A percentile compares a stretch with the other conserved stretches of the same genome.
Evolutionary conservation across 306 rosid species (phyloP).

Genomic region (Castanea mollissima): DNA sequence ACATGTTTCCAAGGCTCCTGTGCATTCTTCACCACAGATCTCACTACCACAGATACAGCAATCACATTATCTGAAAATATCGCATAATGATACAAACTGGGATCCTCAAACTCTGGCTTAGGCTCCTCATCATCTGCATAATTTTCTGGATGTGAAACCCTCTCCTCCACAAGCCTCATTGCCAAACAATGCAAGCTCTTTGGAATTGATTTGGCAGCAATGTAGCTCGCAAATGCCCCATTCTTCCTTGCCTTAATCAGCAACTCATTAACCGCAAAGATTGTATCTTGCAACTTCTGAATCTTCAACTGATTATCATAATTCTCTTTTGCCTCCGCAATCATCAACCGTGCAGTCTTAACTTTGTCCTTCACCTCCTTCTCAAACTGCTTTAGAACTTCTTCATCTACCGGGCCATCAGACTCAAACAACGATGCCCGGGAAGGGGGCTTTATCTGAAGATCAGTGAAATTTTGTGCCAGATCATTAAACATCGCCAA

Average conservation of each 20-base stretch:
- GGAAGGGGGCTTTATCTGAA: constrained; percentile 61
- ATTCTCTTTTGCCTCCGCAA: constrained; percentile 84
- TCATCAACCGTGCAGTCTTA: constrained; percentile 72
- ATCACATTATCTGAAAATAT: constrained; percentile 91
- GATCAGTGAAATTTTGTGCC: constrained; percentile 66
- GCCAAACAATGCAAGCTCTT: constrained; percentile 98
- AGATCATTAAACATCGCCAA: constrained; percentile 85
- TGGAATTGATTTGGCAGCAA: constrained; percentile 85
- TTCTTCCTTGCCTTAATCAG: constrained; percentile 94
- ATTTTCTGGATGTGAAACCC: constrained; percentile 75
- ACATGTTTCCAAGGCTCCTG: constrained; percentile 94
- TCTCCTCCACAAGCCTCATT: constrained; percentile 93
- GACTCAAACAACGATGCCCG: constrained; percentile 62
- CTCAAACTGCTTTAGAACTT: constrained; percentile 86
- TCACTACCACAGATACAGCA: constrained; percentile 90
- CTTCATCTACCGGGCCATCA: constrained; percentile 83
- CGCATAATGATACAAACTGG: constrained; percentile 86
- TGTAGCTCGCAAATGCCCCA: constrained; percentile 82
- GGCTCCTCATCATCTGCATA: constrained; percentile 65
- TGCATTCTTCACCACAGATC: constrained; percentile 90
- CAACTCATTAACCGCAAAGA: constrained; percentile 87
- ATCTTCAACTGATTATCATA: constrained; percentile 93
- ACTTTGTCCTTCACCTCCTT: constrained; percentile 98
- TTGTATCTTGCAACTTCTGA: constrained; percentile 96
- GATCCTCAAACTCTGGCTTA: constrained; percentile 83